Conservation (phyloP, 2,329 filamentous ascomycete genomes). For the Exophiala dermatitidis region DNA sequence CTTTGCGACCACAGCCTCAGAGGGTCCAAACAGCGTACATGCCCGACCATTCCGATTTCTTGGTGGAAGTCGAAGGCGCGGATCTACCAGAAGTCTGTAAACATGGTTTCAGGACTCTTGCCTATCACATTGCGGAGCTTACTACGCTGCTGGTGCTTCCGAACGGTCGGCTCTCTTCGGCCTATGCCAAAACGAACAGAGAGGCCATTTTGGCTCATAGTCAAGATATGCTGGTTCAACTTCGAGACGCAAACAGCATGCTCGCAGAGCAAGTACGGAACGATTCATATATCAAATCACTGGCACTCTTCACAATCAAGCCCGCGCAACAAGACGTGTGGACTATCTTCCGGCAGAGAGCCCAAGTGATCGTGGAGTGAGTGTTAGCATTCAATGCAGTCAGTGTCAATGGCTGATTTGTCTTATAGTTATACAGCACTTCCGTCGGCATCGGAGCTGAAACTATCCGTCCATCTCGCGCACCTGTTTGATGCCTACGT, state of each 20-base stretch:
- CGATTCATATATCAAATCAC: slow-evolving; percentile 14
- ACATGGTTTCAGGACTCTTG: slow-evolving; percentile 10
- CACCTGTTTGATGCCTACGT: slow-evolving; percentile 22
- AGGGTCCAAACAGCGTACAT: background rate
- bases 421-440: slow-evolving; percentile 16
- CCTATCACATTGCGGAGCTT: slow-evolving; percentile 7
- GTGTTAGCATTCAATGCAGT: background rate
- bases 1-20: slow-evolving; percentile 4
- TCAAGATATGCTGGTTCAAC: slow-evolving; percentile 3
- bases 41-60: slow-evolving; percentile 4
- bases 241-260: slow-evolving; percentile 3
- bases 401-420: slow-evolving; percentile 4
- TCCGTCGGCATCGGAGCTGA: slow-evolving; percentile 17
- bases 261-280: slow-evolving; percentile 17
- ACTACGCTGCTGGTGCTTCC: slow-evolving; percentile 2
- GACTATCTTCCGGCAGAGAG: slow-evolving; percentile 23
- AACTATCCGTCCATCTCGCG: slow-evolving; percentile 10
- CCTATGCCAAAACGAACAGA: background rate
- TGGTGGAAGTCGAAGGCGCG: slow-evolving; percentile 3
- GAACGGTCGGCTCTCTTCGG: background rate
- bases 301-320: slow-evolving; percentile 19
- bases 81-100: slow-evolving; percentile 15
- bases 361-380: slow-evolving; percentile 19
- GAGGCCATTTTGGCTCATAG: slow-evolving; percentile 3
- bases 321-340: slow-evolving; percentile 19